Evolutionary conservation across 2,329 filamentous ascomycete genomes (phyloP), one percentile per base, ranked within the genome.

Genomic region (Ascochyta clinopodiicola): DNA sequence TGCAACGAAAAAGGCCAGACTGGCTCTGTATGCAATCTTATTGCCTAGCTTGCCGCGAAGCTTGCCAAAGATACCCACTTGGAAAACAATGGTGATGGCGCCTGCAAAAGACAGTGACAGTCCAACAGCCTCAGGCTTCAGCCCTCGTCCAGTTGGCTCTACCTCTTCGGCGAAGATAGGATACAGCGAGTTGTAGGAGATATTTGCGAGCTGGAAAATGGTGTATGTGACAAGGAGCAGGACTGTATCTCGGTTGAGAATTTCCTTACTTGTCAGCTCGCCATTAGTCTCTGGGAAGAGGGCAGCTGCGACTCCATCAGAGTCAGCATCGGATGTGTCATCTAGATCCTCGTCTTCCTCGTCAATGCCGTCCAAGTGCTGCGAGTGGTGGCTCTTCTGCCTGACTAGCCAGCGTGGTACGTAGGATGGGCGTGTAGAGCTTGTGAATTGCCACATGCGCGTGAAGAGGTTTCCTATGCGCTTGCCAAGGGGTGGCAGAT

Each of bases 151-250:
- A 0, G 88, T 88, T 0, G 95, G 95, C 0, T 87, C 81, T 0
- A 84, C 76, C 0, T 89, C 87, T 50, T 93, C 88, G 0, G 89
- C 91, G 67, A 98, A 99, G 49, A 98, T 94, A 0, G 95, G 95
- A 68, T 96, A 99, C 0, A 99, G 81, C 17, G 91, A 94, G 76
- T 96, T 97, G 82, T 93, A 99, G 3, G 92, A 92, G 62, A 97
- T 92, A 74, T 98, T 98, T 57, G 90, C 88, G 5, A 99, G 82
- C 69, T 97, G 93, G 71, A 98, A 99, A 44, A 98, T 88, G 38
- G 97, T 85, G 70, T 96, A 98, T 0, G 93, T 96, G 47, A 86
- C 74, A 6, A 99, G 84, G 0, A 99, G 83, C 2, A 96, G 80
- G 12, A 97, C 74, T 0, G 92, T 96, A 56, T 95, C 92, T 53